Evolutionary conservation across 495 filamentous ascomycete species (phyloP), one percentile per base, ranked within the genome.

Genomic region (Physcia stellaris): DNA sequence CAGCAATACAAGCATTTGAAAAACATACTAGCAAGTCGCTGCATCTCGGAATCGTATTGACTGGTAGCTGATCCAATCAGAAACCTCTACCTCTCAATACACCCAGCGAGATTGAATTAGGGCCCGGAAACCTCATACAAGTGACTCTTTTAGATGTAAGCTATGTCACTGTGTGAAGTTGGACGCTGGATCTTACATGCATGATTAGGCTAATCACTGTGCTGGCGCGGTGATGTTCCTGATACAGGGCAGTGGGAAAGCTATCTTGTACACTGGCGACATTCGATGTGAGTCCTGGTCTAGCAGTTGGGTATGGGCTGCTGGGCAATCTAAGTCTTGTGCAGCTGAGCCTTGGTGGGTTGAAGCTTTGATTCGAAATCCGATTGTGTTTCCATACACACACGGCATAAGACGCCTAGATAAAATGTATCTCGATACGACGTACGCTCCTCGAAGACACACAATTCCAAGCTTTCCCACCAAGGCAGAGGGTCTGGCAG

Each of bases 221-320:
- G 63, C 77, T 15, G 88, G 88, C 2, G 77, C 86, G 16, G 86
- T 94, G 20, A 94, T 94, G 85, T 94, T 95, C 51, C 75, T 95
- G 5, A 79, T 95, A 28, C 83, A 95, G 53, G 75, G 75, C 4
- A 55, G 74, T 37, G 71, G 70, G 5, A 87, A 81, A 37, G 77
- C 85, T 6, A 69, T 87, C 11, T 64, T 95, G 1, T 96, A 94
- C 50, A 94, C 87, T 0, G 88, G 87, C n/a, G 87, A 95, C 53
- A 83, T 94, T 29, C 68, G 88, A 53, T 77, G 80, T 67, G 67
- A 71, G 58, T 41, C 16, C 13, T 1, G 22, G 10, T 26, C 36
- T 2, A 4, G n/a, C 2, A 18, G 13, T 19, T 10, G n/a, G 6
- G 16, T 24, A 16, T n/a, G 20, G 15, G 16, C 15, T 24, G 3